These are phyloP conservation scores for Fomes fomentarius DNA, from an alignment of 1,284 basidiomycete species.

Conservation along the genomic window DNA sequence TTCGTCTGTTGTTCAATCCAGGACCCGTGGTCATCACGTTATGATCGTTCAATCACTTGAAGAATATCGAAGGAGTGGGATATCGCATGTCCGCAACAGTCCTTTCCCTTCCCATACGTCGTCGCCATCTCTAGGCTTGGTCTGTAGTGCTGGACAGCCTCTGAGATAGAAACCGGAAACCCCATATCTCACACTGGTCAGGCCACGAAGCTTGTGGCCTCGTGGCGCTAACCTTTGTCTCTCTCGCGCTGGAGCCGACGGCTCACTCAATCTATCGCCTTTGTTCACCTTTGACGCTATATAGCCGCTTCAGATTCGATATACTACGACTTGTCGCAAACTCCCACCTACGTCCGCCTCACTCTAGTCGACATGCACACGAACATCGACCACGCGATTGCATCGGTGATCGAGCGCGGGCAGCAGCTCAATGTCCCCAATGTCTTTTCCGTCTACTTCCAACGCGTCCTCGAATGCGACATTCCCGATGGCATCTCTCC, in stretches of 20 bases:
- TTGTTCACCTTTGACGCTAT: conserved; percentile 15
- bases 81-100: no score
- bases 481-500: conserved; percentile 2
- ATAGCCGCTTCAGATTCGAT: conserved; percentile 3
- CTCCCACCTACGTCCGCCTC: background rate
- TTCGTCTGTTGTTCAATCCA: no score
- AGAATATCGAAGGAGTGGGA: no score
- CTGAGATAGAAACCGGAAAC: no score
- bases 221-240: conserved; percentile 15
- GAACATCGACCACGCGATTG: conserved; percentile 23
- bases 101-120: no score
- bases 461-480: conserved; percentile 10
- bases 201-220: background rate
- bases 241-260: background rate
- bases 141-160: no score
- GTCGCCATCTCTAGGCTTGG: no score
- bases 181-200: background rate
- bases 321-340: background rate
- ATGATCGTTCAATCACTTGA: no score
- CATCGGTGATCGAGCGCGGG: conserved; percentile 17
- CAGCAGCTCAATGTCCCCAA: conserved; percentile 21
- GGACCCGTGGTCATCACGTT: no score
- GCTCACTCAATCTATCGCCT: conserved; percentile 9
- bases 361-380: conserved; percentile 7
- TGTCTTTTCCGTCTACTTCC: conserved; percentile 24